Conservation (phyloP, 345 rosid species). For the Brassica rapa region DNA sequence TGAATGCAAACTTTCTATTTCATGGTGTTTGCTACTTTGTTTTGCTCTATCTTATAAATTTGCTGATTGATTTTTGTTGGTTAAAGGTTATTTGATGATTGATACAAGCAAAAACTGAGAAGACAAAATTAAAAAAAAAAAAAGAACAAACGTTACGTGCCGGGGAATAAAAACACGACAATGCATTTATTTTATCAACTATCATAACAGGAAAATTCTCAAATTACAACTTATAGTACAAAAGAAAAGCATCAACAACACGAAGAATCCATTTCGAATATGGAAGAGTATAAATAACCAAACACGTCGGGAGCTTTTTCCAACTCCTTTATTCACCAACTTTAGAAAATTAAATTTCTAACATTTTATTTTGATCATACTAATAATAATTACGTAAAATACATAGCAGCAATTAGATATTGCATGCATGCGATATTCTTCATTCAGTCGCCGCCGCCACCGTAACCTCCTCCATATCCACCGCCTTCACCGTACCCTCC, state of each 20-base stretch:
- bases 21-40: constrained; percentile 3
- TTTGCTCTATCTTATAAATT: not conserved
- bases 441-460: constrained; percentile 36
- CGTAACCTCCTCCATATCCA: constrained; percentile 39
- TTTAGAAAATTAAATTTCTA: not conserved
- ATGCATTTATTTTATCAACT: not conserved
- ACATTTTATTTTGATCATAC: constrained; percentile 9
- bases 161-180: not conserved
- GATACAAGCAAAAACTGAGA: not conserved
- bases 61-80: not conserved
- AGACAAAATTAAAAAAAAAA: not conserved
- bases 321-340: constrained; percentile 8
- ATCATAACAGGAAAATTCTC: not conserved
- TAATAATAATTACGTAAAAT: constrained; percentile 13
- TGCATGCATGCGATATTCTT: constrained; percentile 25
- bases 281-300: constrained; percentile 18
- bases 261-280: constrained; percentile 21
- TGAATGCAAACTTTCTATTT: not conserved
- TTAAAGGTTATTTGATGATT: not conserved
- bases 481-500: constrained; percentile 44
- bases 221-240: not conserved
- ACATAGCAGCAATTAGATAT: not conserved
- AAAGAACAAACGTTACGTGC: not conserved
- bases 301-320: constrained; percentile 1
- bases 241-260: constrained; percentile 14